Base-by-base conservation (phyloP, 2,329 filamentous ascomycete species). In the Diaporthe australafricana region DNA sequence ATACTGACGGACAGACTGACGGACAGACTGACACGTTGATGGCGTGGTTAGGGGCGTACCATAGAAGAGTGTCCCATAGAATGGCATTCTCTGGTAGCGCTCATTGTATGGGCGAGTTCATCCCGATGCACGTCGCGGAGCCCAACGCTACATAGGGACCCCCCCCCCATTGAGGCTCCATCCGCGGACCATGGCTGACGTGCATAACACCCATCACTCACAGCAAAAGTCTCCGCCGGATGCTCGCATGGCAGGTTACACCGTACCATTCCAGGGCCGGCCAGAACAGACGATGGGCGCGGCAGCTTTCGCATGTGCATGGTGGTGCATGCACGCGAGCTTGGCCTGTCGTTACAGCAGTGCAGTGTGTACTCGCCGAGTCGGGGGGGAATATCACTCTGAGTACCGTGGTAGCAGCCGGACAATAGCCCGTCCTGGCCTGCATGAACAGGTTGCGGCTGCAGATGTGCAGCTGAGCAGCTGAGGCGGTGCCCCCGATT, bases 321-420 rank as follows among this genome's bases (percentile, higher is more conserved):
- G 8, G 9, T 38, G 32, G 22, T 11, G 48, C 27, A 22, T 25
- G 30, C 42, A 25, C 48, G 60, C 14, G 35, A 12, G 12, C 57
- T 35, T 63, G 57, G n/a, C 42, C 57, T 48, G 27, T 48, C 57
- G 38, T 40, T 40, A 35, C 32, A 35, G 32, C 9, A 35, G 32
- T 35, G 5, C 32, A 35, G 5, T 35, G 9, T 35, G 32, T 35
- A 35, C 32, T 40, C 25, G 38, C 25, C 30, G n/a, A 38, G 35
- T 32, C 32, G 57, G 57, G 47, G 42, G 42, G 57, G 30, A n/a
- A 32, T 40, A 27, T 20, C 27, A 25, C n/a, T 27, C 30, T 20
- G 40, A 65, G 60, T 50, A 65, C 60, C 60, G 45, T 65, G 60
- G 60, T 65, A 65, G 45, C 60, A 50, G 45, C 30, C 45, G 60